These are phyloP conservation scores for Hymenoscyphus fructigenus DNA, from an alignment of 2,329 filamentous ascomycete genomes.

Conservation along the genomic window DNA sequence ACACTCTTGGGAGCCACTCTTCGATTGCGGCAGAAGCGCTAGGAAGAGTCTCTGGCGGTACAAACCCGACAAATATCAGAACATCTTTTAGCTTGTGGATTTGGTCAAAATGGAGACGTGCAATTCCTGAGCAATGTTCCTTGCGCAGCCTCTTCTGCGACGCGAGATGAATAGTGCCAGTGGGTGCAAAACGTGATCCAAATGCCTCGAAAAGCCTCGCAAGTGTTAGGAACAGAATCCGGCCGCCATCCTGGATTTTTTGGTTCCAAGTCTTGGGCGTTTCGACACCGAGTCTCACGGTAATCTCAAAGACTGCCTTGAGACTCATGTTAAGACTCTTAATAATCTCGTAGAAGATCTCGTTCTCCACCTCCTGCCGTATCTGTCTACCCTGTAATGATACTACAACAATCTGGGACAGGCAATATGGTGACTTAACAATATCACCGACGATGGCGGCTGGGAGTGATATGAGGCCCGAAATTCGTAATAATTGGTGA, in stretches of 20 bases:
- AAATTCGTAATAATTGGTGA: not conserved
- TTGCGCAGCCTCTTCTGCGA: not conserved
- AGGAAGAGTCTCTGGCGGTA: not conserved
- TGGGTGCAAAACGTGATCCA: not conserved
- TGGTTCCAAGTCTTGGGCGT: not conserved
- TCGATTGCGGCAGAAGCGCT: not conserved
- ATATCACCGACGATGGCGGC: not conserved
- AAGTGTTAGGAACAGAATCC: not conserved
- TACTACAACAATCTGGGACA: not conserved
- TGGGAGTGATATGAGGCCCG: not conserved
- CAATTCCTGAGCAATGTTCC: constrained; percentile 1
- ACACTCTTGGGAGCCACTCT: not conserved
- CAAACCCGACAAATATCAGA: constrained; percentile 1
- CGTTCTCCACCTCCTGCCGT: not conserved
- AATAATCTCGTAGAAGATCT: too few relatives aligned
- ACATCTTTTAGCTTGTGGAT: not conserved
- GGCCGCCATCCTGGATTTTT: not conserved
- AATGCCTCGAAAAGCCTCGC: not conserved
- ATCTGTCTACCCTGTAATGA: not conserved
- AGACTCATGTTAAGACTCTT: not conserved
- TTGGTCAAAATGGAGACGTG: not conserved
- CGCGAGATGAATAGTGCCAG: not conserved
- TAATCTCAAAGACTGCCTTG: not conserved
- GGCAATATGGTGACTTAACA: not conserved
- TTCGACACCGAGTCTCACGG: not conserved